Percentiles rank a stretch among this genome's conserved stretches.
phyloP scores from a whole-genome alignment of 352 stramenopile genomes.

The Phytophthora sp. region DNA sequence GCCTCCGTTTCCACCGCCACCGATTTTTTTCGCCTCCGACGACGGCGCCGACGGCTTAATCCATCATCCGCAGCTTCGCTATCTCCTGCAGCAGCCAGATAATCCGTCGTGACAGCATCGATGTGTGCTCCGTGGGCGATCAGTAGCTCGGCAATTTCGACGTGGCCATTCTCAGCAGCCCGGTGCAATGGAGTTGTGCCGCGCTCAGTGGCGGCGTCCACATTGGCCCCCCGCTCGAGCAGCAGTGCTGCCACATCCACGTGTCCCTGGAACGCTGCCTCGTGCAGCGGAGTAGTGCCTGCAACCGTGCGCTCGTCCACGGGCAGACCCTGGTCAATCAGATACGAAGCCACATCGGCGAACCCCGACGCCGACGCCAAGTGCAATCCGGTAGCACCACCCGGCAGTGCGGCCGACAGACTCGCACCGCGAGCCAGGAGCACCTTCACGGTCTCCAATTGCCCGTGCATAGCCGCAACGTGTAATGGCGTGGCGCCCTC shows the following conservation, averaged over 20 bases:
- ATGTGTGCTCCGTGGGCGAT: slow-evolving; percentile 60
- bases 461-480: slow-evolving; percentile 63
- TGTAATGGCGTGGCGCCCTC: slow-evolving; percentile 62
- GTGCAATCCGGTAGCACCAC: slow-evolving; percentile 53
- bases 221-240: slow-evolving; percentile 45
- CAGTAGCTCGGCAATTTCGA: slow-evolving; percentile 55
- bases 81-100: slow-evolving; percentile 29
- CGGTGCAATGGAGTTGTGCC: slow-evolving; percentile 61
- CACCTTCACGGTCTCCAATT: slow-evolving; percentile 61
- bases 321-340: slow-evolving; percentile 45
- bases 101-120: slow-evolving; percentile 63
- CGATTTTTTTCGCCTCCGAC: slow-evolving; percentile 29
- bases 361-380: slow-evolving; percentile 58
- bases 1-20: slow-evolving; percentile 23
- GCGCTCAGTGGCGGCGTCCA: slow-evolving; percentile 54
- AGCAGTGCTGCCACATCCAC: slow-evolving; percentile 47
- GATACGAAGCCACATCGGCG: slow-evolving; percentile 42
- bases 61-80: slow-evolving; percentile 7
- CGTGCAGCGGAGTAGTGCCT: slow-evolving; percentile 58
- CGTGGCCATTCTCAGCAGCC: slow-evolving; percentile 57
- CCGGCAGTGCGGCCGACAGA: slow-evolving; percentile 47
- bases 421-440: slow-evolving; percentile 51
- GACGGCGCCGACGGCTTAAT: slow-evolving; percentile 15
- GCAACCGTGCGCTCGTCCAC: slow-evolving; percentile 43
- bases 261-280: slow-evolving; percentile 56